A percentile compares a stretch with the other conserved stretches of the same genome.
Evolutionary conservation across 2,329 filamentous ascomycete genomes (phyloP).

Genomic region (Acephala macrosclerotiorum): DNA sequence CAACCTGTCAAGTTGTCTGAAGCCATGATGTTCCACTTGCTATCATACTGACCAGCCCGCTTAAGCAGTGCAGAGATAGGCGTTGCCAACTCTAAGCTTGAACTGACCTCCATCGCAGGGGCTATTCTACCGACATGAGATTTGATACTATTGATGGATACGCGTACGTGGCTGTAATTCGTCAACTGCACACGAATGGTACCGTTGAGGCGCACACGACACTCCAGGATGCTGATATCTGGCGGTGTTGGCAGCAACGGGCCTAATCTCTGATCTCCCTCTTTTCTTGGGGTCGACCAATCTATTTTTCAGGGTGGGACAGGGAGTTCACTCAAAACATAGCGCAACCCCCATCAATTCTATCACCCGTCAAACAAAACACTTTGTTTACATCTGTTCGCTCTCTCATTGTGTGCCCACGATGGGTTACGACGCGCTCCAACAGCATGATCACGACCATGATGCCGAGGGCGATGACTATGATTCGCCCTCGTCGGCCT

Average conservation of each 20-base stretch:
- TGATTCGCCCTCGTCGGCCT: slow-evolving; percentile 3
- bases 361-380: neutral
- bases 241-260: neutral
- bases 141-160: slow-evolving; percentile 26
- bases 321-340: neutral
- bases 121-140: slow-evolving; percentile 14
- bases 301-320: neutral
- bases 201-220: slow-evolving; percentile 21
- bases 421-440: slow-evolving; percentile 25
- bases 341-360: neutral
- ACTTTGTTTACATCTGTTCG: neutral
- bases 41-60: neutral
- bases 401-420: slow-evolving; percentile 7
- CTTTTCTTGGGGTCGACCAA: neutral
- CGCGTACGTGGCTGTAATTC: slow-evolving; percentile 19
- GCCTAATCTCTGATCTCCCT: slow-evolving; percentile 17
- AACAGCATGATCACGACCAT: slow-evolving; percentile 23
- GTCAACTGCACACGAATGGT: slow-evolving; percentile 13
- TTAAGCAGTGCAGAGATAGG: slow-evolving; percentile 7
- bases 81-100: neutral
- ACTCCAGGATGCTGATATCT: slow-evolving; percentile 18
- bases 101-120: neutral
- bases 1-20: too few relatives aligned
- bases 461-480: slow-evolving; percentile 17
- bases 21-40: neutral